A percentile compares a stretch with the other conserved stretches of the same genome.
Conservation (phyloP, 1,139 yeast species). For the Sugiyamaella novakii region DNA sequence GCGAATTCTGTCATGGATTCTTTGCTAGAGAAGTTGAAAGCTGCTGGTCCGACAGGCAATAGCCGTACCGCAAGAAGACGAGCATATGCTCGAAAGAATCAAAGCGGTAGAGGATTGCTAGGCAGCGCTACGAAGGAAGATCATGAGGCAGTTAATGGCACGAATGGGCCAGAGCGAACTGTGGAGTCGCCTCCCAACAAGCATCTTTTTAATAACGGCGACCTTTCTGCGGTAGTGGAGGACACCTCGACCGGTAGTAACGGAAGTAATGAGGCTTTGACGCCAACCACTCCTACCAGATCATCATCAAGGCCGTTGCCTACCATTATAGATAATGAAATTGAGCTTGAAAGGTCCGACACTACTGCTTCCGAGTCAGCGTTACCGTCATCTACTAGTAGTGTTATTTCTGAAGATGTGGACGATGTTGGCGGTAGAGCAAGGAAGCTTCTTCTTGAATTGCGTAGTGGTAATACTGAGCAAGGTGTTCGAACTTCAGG, state of each 20-base stretch:
- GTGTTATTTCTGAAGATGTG: conserved; percentile 45
- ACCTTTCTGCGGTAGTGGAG: conserved; percentile 1
- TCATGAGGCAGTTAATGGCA: neutral
- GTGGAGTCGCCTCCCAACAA: neutral
- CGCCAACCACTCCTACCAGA: conserved; percentile 13
- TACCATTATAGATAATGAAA: conserved; percentile 9
- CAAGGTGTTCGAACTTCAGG: conserved; percentile 25
- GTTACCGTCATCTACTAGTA: conserved; percentile 18
- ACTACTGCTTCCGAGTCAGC: conserved; percentile 17
- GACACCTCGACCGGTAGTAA: neutral
- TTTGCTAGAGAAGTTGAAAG: conserved; percentile 68
- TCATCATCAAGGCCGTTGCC: conserved; percentile 5
- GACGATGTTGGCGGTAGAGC: conserved; percentile 63
- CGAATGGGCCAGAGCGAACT: neutral
- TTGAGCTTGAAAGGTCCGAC: conserved; percentile 11
- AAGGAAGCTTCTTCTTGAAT: conserved; percentile 57
- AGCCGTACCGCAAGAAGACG: conserved; percentile 79
- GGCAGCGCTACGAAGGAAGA: neutral
- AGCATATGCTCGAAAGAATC: conserved; percentile 62
- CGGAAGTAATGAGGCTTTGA: neutral
- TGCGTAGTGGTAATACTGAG: conserved; percentile 47
- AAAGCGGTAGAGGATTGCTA: conserved; percentile 33
- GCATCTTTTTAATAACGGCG: neutral
- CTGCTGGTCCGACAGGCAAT: conserved; percentile 72
- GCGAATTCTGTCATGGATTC: conserved; percentile 62